A percentile compares a stretch with the other conserved stretches of the same genome.
Conservation (phyloP, 768 basidiomycete genomes). For the Boletus reticuloceps region DNA sequence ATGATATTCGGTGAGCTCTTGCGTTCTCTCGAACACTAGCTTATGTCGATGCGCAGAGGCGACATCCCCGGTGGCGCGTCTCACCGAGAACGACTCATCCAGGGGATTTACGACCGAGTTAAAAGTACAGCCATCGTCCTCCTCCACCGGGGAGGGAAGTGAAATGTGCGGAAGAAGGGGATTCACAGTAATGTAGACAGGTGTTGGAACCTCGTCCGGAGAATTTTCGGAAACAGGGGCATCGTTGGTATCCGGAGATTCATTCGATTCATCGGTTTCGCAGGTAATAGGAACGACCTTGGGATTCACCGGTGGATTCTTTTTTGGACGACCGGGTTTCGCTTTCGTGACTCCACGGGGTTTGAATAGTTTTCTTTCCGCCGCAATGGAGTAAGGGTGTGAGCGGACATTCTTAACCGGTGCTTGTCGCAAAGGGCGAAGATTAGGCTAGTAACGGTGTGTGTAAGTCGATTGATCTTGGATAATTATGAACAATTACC, state of each 20-base stretch:
- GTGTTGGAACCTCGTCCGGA: conserved; percentile 4
- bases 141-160: neutral
- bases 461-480: conserved; percentile 12
- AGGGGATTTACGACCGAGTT: conserved; percentile 18
- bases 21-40: conserved; percentile 27
- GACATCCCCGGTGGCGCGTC: conserved; percentile 28
- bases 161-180: conserved; percentile 21
- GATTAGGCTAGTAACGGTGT: conserved; percentile 23
- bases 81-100: conserved; percentile 28
- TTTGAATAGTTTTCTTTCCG: conserved; percentile 18
- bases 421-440: conserved; percentile 30
- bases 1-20: conserved; percentile 19
- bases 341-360: conserved; percentile 30
- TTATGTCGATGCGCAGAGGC: conserved; percentile 27
- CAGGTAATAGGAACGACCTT: conserved; percentile 2
- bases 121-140: conserved; percentile 10
- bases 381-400: conserved; percentile 14
- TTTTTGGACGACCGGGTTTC: conserved; percentile 32
- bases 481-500: conserved; percentile 21
- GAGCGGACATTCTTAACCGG: conserved; percentile 17
- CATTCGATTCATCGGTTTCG: conserved; percentile 10
- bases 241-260: conserved; percentile 3
- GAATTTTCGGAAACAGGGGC: conserved; percentile 6
- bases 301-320: conserved; percentile 6
- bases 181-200: conserved; percentile 23